phyloP scores from a whole-genome alignment of 1,139 yeast species.

The Magnusiomyces paraingens region DNA sequence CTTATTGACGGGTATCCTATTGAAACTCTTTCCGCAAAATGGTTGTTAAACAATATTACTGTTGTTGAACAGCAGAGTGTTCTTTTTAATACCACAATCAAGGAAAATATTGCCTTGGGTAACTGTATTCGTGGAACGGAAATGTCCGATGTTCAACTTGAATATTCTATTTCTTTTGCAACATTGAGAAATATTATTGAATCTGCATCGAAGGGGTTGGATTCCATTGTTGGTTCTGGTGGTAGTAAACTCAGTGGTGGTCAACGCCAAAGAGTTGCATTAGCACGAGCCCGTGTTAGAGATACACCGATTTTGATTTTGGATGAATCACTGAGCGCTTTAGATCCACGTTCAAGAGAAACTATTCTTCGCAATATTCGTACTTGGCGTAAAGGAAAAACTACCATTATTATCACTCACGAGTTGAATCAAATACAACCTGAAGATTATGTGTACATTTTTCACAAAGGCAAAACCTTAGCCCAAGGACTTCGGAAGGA shows the following conservation, averaged over 20 bases:
- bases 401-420: slow-evolving; percentile 80
- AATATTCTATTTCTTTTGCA: slow-evolving; percentile 49
- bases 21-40: slow-evolving; percentile 38
- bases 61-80: slow-evolving; percentile 66
- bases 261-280: slow-evolving; percentile 71
- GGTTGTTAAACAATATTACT: slow-evolving; percentile 60
- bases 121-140: slow-evolving; percentile 26
- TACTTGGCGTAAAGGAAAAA: slow-evolving; percentile 56
- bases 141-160: slow-evolving; percentile 30
- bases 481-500: slow-evolving; percentile 40
- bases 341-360: slow-evolving; percentile 50
- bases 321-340: slow-evolving; percentile 82
- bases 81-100: slow-evolving; percentile 57
- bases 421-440: slow-evolving; percentile 51
- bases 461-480: slow-evolving; percentile 52
- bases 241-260: slow-evolving; percentile 76
- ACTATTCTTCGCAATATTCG: slow-evolving; percentile 45
- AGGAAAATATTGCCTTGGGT: slow-evolving; percentile 54
- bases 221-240: slow-evolving; percentile 44
- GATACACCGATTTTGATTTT: slow-evolving; percentile 68
- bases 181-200: slow-evolving; percentile 37
- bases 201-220: slow-evolving; percentile 47
- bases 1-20: slow-evolving; percentile 49
- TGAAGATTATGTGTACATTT: slow-evolving; percentile 49
- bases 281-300: slow-evolving; percentile 74